phyloP scores from a whole-genome alignment of 495 filamentous ascomycete species.

The Neurospora sp. region DNA sequence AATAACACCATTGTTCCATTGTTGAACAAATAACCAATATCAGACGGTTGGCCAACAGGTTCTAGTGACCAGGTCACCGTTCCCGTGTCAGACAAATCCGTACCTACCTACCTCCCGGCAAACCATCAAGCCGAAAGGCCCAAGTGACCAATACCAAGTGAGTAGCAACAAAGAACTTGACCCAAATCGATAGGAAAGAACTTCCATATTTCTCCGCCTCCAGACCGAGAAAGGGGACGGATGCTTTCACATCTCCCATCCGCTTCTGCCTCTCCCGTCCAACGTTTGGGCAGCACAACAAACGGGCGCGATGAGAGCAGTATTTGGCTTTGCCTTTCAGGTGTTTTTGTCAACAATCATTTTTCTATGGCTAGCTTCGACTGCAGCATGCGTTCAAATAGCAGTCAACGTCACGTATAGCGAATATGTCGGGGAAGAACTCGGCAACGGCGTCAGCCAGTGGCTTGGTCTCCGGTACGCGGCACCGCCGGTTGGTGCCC shows the following conservation, averaged over 20 bases:
- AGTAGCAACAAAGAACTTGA: neutral
- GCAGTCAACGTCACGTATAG: slow-evolving; percentile 31
- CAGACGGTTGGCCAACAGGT: neutral
- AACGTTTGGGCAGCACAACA: neutral
- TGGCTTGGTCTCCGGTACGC: slow-evolving; percentile 36
- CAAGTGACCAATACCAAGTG: neutral
- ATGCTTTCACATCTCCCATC: neutral
- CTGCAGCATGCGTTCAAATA: neutral
- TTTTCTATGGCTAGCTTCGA: neutral
- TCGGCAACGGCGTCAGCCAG: slow-evolving; percentile 25
- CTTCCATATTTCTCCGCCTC: neutral
- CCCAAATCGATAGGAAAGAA: neutral
- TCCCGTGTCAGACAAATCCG: neutral
- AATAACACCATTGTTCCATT: neutral
- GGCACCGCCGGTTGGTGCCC: slow-evolving; percentile 25
- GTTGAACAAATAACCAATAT: neutral
- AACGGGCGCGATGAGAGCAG: neutral
- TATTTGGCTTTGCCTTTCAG: neutral
- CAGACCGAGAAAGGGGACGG: neutral
- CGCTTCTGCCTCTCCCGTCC: neutral
- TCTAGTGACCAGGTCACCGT: neutral
- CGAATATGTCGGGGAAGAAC: slow-evolving; percentile 20
- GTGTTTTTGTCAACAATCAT: neutral
- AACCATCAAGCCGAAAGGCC: neutral
- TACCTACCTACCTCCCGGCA: neutral